Evolutionary conservation across 805 yeast species (phyloP).

Genomic region (Kodamaea restingae): DNA sequence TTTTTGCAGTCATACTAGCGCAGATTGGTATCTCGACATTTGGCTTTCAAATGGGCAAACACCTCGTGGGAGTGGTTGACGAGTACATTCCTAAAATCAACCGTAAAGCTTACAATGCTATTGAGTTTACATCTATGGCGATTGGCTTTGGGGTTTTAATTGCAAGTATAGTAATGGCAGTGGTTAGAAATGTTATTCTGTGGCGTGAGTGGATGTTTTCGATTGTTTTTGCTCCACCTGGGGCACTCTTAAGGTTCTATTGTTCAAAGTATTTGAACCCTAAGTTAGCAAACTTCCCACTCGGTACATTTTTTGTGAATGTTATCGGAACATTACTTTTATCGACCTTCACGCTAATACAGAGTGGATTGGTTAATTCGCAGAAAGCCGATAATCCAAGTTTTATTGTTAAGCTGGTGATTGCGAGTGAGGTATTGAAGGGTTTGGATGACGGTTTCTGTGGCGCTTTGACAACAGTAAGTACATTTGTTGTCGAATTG

Average conservation of each 20-base stretch:
- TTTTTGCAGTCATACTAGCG: slow-evolving; percentile 55
- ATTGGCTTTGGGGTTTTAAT: slow-evolving; percentile 25
- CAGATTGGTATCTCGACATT: slow-evolving; percentile 60
- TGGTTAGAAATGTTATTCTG: slow-evolving; percentile 22
- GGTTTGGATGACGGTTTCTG: slow-evolving; percentile 66
- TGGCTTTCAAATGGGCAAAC: slow-evolving; percentile 58
- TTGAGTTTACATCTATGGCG: slow-evolving; percentile 14
- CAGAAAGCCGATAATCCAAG: slow-evolving; percentile 23
- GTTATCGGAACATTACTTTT: slow-evolving; percentile 26
- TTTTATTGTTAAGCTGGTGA: slow-evolving; percentile 25
- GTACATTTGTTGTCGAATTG: slow-evolving; percentile 74
- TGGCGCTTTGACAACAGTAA: slow-evolving; percentile 69
- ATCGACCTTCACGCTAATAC: slow-evolving; percentile 41
- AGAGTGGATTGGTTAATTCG: not conserved
- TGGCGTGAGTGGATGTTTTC: slow-evolving; percentile 73
- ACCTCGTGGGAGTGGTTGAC: slow-evolving; percentile 34
- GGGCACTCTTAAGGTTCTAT: slow-evolving; percentile 55
- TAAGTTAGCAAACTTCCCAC: slow-evolving; percentile 43
- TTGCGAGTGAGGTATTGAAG: slow-evolving; percentile 47
- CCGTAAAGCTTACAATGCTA: slow-evolving; percentile 18
- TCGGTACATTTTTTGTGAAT: slow-evolving; percentile 45
- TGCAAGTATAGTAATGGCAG: slow-evolving; percentile 23
- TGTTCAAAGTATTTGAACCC: slow-evolving; percentile 50
- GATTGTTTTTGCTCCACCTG: slow-evolving; percentile 67
- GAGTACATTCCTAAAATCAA: slow-evolving; percentile 14